Base-by-base conservation (phyloP, 176 grass and related monocot species). In the Eragrostis nindensis region DNA sequence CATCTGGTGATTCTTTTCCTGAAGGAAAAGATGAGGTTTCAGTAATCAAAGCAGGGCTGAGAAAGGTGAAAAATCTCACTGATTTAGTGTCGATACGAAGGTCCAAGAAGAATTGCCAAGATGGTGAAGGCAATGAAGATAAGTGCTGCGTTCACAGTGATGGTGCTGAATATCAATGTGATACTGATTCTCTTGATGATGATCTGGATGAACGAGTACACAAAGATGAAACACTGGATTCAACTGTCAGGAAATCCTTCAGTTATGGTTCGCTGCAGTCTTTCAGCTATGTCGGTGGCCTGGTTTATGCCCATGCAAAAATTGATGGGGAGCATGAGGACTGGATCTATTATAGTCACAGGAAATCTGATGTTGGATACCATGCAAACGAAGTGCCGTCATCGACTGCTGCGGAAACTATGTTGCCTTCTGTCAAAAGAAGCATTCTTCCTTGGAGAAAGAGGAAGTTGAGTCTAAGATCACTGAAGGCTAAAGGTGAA, bases 261-360 rank as follows among this genome's bases (percentile, higher is more conserved):
- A 99, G 97, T 63, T 99, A 99, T 90, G 97, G 93, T 2, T 87
- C 93, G 1, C 79, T 99, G 72, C 89, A 90, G 55, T 90, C 90
- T 83, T 72, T 80, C 44, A 93, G 90, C 62, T 86, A 86, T 67
- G 75, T 90, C 59, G 81, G 89, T 12, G 86, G 83, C 74, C 73
- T 70, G 47, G 81, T 84, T 74, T 88, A 88, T 76, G 63, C 38
- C 24, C 83, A 89, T 86, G 86, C 74, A 83, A 91, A 80, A 71
- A 84, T 86, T 87, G 83, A 89, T 57, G 90, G 83, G 45, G 64
- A 86, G 42, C 88, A 85, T 18, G 97, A 99, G 67, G 89, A 93
- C 73, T 96, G 93, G 91, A 78, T 99, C 59, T 99, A 89, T 87
- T 99, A 96, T 76, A 93, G 86, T 79, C 56, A 98, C 84, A 40